Evolutionary conservation across 139 green algal genomes (phyloP), one percentile per base, ranked within the genome.

Genomic region (Picochlorum sp.): DNA sequence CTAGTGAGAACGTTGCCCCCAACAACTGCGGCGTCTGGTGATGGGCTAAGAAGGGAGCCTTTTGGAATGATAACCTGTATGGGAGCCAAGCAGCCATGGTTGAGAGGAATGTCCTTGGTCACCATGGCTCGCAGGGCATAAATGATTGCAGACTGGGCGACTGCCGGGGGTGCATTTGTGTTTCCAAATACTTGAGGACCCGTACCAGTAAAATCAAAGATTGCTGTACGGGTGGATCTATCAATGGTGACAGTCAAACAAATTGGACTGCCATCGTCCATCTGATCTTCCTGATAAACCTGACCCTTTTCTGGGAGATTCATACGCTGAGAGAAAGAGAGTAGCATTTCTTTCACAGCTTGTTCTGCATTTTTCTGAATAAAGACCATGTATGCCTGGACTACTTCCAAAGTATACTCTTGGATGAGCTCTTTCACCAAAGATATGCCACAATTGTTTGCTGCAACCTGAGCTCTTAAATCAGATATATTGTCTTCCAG

Each of bases 1-100:
- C 82, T 94, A 41, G 91, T 98, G n/a, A 97, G 77, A 57, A 97
- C 91, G 62, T 98, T 98, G 67, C 91, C 91, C 32, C 91, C 91
- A 26, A 97, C 91, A 45, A 97, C 90, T 13, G 87, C 90, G 3
- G 82, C 78, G 0, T 76, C 71, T 3, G 56, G 10, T 14, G 50
- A 62, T 14, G 79, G 85, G 28, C 55, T 72, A 26, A 86, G 77
- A 36, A 84, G 64, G 50, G 50, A 68, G 31, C 53, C 40, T 14
- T 36, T 24, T 25, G 83, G 83, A 29, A 93, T 90, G n/a, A 37
- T 55, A 3, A 93, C 67, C 1, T 68, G 81, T 55, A 93, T 79
- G 14, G 85, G 83, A 6, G 76, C 76, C 67, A 91, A 68, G 73
- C 83, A 93, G 45, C 83, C 85, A 74, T 94, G 85, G 67, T 96